Evolutionary conservation across 352 stramenopile species (phyloP).

Genomic region (Globisporangium barbulae): DNA sequence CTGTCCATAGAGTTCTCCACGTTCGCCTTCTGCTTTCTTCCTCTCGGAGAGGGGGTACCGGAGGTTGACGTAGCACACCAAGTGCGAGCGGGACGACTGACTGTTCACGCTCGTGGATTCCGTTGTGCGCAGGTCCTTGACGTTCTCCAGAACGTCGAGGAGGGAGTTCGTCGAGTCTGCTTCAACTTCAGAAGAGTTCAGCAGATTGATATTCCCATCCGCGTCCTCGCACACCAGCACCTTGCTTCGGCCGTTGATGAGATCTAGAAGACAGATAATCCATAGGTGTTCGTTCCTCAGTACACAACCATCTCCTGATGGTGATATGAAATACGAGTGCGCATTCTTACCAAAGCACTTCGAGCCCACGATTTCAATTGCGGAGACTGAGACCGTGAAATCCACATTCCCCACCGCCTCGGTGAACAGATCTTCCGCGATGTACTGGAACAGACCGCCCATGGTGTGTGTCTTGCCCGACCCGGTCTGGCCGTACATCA

Average conservation of each 20-base stretch:
- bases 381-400: slow-evolving; percentile 44
- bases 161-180: slow-evolving; percentile 63
- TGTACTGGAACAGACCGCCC: slow-evolving; percentile 76
- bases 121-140: slow-evolving; percentile 72
- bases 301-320: neutral
- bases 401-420: slow-evolving; percentile 45
- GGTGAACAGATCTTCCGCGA: slow-evolving; percentile 65
- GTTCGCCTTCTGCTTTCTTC: slow-evolving; percentile 6
- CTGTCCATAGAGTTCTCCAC: slow-evolving; percentile 39
- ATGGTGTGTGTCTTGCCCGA: slow-evolving; percentile 85
- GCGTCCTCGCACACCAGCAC: slow-evolving; percentile 74
- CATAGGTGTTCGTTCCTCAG: neutral
- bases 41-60: slow-evolving; percentile 14
- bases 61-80: slow-evolving; percentile 67
- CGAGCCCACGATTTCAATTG: slow-evolving; percentile 57
- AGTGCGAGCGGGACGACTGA: slow-evolving; percentile 70
- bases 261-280: slow-evolving; percentile 21
- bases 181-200: slow-evolving; percentile 53
- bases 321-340: too few relatives aligned
- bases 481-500: slow-evolving; percentile 81
- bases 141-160: slow-evolving; percentile 50
- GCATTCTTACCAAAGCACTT: slow-evolving; percentile 55
- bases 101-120: slow-evolving; percentile 77
- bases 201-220: slow-evolving; percentile 55
- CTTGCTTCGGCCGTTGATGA: slow-evolving; percentile 43